phyloP scores from a whole-genome alignment of 305 asterid genomes.

The Salvia sclarea region DNA sequence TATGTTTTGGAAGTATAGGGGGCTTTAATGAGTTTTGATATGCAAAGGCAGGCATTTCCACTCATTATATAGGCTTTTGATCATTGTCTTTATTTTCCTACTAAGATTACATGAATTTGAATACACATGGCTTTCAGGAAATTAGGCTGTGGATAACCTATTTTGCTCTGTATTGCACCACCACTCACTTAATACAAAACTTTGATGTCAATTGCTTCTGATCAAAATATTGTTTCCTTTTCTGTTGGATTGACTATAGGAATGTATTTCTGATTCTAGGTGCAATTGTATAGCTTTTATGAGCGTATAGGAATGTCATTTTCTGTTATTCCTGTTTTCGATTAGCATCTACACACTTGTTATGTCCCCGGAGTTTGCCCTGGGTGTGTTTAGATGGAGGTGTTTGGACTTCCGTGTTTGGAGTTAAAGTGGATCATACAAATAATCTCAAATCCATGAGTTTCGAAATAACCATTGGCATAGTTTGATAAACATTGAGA shows the following conservation, averaged over 20 bases:
- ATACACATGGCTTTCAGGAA: not conserved
- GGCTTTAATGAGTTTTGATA: no score
- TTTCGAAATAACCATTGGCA: no score
- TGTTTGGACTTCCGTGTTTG: not conserved
- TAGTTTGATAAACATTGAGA: no score
- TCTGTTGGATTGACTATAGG: not conserved
- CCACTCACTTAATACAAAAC: not conserved
- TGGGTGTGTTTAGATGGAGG: not conserved
- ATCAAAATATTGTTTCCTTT: not conserved
- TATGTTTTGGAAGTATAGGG: not conserved
- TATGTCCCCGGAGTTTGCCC: not conserved
- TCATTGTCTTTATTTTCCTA: not conserved
- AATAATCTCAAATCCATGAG: not conserved
- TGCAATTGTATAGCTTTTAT: not conserved
- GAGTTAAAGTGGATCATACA: not conserved
- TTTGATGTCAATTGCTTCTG: not conserved
- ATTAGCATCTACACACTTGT: not conserved
- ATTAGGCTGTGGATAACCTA: conserved; percentile 1
- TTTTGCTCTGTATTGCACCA: not conserved
- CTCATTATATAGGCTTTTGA: not conserved
- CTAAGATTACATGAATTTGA: not conserved
- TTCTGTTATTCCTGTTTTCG: not conserved
- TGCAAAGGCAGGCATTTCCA: no score
- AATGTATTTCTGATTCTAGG: not conserved
- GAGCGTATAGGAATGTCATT: not conserved